Base-by-base conservation (phyloP, 108 stramenopile species). In the Phaeodactylum tricornutum region DNA sequence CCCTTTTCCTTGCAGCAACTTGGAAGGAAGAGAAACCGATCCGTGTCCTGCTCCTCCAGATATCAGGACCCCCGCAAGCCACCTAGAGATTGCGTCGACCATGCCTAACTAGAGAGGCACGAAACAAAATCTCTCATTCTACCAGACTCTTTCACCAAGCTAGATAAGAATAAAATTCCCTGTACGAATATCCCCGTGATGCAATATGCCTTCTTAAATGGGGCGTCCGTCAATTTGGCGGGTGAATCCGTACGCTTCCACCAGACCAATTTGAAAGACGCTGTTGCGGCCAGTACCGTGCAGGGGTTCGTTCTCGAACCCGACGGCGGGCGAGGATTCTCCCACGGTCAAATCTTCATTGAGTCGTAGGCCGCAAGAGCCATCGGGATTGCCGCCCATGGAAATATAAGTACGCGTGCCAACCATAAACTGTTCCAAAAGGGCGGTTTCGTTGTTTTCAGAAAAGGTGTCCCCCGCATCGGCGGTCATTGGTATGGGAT, bases 331-430 rank as follows among this genome's bases (percentile, higher is more conserved):
- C 12, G 72, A 50, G 29, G 78, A 75, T 57, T 76, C 76, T 0
- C 74, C 88, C 44, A 55, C 64, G 28, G 69, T 78, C 38, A 91
- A 35, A 45, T 91, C 88, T 59, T 86, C 75, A 52, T 91, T 81
- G 30, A 91, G 55, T 26, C 88, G 59, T 5, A 91, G 37, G 1
- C 79, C 88, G 54, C 72, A 61, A 0, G 66, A 61, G 26, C 84
- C 88, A 34, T 75, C 64, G 0, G 34, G 21, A 53, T 85, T 85
- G 17, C 76, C 79, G 28, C 88, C 88, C 79, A 91, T 85, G 32
- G 75, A 66, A 35, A 91, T 65, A 44, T 60, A 86, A 32, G 77
- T 57, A 22, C 54, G 38, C 8, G 74, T 60, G 9, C 71, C 61
- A 14, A 84, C 69, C 74, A 81, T 81, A 40, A 83, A 85, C 29